Evolutionary conservation across 2,329 filamentous ascomycete species (phyloP), one percentile per base, ranked within the genome.

Genomic region (Hyphodiscus sp.): DNA sequence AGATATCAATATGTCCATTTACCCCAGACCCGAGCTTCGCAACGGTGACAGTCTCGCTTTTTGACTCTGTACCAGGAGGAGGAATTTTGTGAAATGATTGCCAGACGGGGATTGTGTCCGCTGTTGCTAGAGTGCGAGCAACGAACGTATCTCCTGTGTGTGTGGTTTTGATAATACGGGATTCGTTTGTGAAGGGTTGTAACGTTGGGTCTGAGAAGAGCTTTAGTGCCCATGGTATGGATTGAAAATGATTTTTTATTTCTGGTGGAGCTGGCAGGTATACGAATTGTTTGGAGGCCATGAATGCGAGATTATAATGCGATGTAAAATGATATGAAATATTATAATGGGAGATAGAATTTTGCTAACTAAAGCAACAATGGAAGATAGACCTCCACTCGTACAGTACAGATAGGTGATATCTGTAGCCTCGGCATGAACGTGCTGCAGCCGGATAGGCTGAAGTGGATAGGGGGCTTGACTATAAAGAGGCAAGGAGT

Each of bases 1-100:
- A 69, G 2, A 80, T 72, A 10, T 73, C 68, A 2, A 76, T 67
- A 61, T 79, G 77, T 1, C 82, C 82, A 58, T 80, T 79, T 38
- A 85, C 57, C 15, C 74, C 76, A 9, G 70, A 60, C 1, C 79
- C 81, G 1, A 85, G 67, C 11, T 65, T 57, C 5, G 64, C 10
- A 13, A 65, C 30, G 1, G 45, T 41, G 1, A 63, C 11, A 7
- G 59, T 65, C 57, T 49, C 45, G 16, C 50, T 23, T 2, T 26
- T 18, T 4, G 45, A 41, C 2, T 49, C 41, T 2, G 49, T 38
- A 3, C 38, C 42, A n/a, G 55, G 41, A 16, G 29, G 20, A 19
- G 58, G 49, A 1, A 30, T 13, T 42, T 47, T 56, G 20, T 54
- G 55, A 42, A 65, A 62, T 3, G 41, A 50, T 51, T 65, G 63